Conservation (phyloP, 2,329 filamentous ascomycete genomes). For the Pseudocercospora cruenta region DNA sequence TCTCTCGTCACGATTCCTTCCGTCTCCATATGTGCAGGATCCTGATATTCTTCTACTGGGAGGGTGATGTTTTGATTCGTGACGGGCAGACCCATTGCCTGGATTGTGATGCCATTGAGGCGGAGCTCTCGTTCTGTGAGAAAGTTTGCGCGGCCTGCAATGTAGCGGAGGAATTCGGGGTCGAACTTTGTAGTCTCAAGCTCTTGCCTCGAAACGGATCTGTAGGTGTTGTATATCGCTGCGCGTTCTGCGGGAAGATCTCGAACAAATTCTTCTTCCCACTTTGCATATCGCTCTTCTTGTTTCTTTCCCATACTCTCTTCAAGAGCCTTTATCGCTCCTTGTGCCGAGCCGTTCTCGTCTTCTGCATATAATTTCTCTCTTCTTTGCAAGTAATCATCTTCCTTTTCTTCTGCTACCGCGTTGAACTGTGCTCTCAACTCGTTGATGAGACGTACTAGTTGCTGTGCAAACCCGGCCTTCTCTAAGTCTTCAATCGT, state of each 20-base stretch:
- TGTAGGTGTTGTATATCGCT: conserved; percentile 20
- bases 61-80: conserved; percentile 35
- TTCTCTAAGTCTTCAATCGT: conserved; percentile 31
- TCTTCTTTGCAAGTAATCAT: conserved; percentile 15
- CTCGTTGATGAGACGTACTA: conserved; percentile 28
- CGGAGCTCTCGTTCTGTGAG: conserved; percentile 32
- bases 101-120: conserved; percentile 35
- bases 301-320: conserved; percentile 14
- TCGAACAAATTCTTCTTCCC: conserved; percentile 19
- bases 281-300: conserved; percentile 15
- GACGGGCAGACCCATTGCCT: conserved; percentile 37
- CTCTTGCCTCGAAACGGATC: conserved; percentile 20
- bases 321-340: conserved; percentile 14
- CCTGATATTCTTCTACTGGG: conserved; percentile 28
- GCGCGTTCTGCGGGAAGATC: conserved; percentile 14
- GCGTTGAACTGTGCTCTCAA: conserved; percentile 22
- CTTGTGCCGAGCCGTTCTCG: background rate
- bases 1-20: conserved; percentile 40
- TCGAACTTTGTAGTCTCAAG: conserved; percentile 25
- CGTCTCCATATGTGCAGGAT: conserved; percentile 35
- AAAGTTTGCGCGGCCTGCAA: conserved; percentile 22
- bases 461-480: conserved; percentile 31
- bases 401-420: conserved; percentile 20
- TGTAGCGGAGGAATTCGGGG: conserved; percentile 17
- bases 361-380: conserved; percentile 6